Conservation (phyloP, 2,329 filamentous ascomycete genomes). For the Arthrobotrys pseudoclavata region DNA sequence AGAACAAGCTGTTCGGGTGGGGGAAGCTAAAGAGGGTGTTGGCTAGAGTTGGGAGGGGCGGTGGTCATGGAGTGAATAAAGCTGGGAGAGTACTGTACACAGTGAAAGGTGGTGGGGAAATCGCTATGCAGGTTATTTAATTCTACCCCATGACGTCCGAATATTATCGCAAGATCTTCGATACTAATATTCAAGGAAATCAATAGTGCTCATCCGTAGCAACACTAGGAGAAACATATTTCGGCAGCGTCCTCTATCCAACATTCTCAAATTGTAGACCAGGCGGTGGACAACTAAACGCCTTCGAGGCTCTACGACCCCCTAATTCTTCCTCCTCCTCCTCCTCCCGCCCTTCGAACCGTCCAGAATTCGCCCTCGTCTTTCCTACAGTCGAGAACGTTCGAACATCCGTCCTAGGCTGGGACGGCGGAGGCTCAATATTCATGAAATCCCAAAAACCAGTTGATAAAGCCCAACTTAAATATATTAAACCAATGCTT, state of each 20-base stretch:
- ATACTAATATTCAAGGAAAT: not conserved
- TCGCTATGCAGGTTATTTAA: constrained; percentile 76
- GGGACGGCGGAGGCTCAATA: constrained; percentile 81
- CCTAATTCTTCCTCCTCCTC: constrained; percentile 58
- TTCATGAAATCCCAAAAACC: constrained; percentile 81
- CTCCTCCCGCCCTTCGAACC: constrained; percentile 64
- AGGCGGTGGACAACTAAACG: constrained; percentile 69
- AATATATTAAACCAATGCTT: constrained; percentile 78
- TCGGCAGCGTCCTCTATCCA: constrained; percentile 40
- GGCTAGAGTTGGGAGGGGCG: constrained; percentile 62
- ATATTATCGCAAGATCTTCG: not conserved
- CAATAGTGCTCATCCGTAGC: constrained; percentile 49
- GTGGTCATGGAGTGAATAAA: constrained; percentile 27
- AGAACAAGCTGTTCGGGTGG: constrained; percentile 82
- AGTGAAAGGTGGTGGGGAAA: constrained; percentile 66
- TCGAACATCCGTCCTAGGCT: constrained; percentile 81
- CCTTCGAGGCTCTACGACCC: constrained; percentile 62
- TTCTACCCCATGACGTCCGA: not conserved
- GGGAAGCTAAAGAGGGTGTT: constrained; percentile 75
- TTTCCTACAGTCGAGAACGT: constrained; percentile 87
- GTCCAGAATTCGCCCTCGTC: constrained; percentile 76
- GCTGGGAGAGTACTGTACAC: constrained; percentile 63
- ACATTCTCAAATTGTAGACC: constrained; percentile 37
- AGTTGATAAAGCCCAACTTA: constrained; percentile 79
- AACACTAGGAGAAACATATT: constrained; percentile 41